Evolutionary conservation across 2,329 filamentous ascomycete species (phyloP), one percentile per base, ranked within the genome.

Genomic region (Botryotinia narcissicola): DNA sequence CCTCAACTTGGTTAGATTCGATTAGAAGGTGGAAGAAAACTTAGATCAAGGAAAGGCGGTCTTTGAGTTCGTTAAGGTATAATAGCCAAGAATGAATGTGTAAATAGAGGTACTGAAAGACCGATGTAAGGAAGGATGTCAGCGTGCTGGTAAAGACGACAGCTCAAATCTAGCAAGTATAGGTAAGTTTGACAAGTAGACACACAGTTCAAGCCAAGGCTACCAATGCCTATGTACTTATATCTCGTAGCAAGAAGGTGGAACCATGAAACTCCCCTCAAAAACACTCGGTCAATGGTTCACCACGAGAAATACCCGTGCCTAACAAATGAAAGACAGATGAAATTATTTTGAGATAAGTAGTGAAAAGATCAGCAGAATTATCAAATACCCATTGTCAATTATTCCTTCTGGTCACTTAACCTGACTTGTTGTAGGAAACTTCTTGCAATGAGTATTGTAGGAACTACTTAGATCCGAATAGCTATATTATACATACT

Each of bases 291-390:
- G 44, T 22, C 44, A 25, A 32, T 51, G 42, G 42, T 66, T 66
- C 20, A 46, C n/a, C 62, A 48, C 16, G 20, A 32, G 29, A 48
- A 64, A 35, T 32, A 22, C 62, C 62, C 62, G 42, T 35, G 63
- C 46, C 44, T 66, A 51, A 51, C 44, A 25, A 66, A 66, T 66
- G 63, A 66, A 66, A 66, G 44, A 66, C 44, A 32, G 63, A 66
- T 35, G 44, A 46, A 48, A 66, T 51, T n/a, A 51, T 66, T 66
- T 35, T 66, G n/a, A 35, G 44, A 51, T 32, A 51, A 48, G 62
- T 25, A 46, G 32, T 22, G 29, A 66, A 46, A 51, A 66, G 63
- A 66, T 66, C 63, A 66, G 44, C 63, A 48, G 6, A 48, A 29
- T 35, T 25, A 32, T 25, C 44, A 51, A 8, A n/a, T 37, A 35